A percentile compares a stretch with the other conserved stretches of the same genome.
phyloP scores from a whole-genome alignment of 73 alveolate genomes.

The Tetrahymena thermophila region DNA sequence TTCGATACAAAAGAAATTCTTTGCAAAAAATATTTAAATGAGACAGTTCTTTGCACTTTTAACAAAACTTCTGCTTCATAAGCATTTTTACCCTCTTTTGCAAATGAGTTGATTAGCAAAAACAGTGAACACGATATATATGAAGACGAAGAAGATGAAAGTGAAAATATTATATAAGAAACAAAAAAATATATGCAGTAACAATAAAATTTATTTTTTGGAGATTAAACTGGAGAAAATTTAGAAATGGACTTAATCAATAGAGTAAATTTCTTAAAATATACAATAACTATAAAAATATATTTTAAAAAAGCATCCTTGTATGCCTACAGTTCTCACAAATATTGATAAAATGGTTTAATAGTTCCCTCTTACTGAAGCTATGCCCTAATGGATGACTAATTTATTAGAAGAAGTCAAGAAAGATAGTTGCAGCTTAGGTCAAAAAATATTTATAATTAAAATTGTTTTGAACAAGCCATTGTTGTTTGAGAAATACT shows the following conservation, averaged over 20 bases:
- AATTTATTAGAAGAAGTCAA: slow-evolving; percentile 66
- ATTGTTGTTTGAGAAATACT: slow-evolving; percentile 76
- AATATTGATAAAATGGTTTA: slow-evolving; percentile 68
- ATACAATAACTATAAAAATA: not conserved
- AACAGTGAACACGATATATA: not conserved
- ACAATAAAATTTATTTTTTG: not conserved
- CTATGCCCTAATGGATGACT: slow-evolving; percentile 94
- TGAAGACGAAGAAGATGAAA: slow-evolving; percentile 8
- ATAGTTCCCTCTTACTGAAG: slow-evolving; percentile 54
- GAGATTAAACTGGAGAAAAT: not conserved
- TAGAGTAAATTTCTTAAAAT: not conserved
- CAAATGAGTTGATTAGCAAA: slow-evolving; percentile 1
- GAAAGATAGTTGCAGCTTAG: slow-evolving; percentile 53
- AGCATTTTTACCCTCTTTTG: not conserved
- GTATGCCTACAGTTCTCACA: slow-evolving; percentile 79
- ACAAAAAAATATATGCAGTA: not conserved
- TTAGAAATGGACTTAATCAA: slow-evolving; percentile 1
- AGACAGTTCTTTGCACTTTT: not conserved
- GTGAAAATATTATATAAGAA: not conserved
- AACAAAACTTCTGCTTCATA: not conserved
- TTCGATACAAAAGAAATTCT: not conserved
- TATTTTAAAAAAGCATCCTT: slow-evolving; percentile 17
- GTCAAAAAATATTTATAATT: slow-evolving; percentile 76
- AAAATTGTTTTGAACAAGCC: slow-evolving; percentile 80
- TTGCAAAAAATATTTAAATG: not conserved